These are phyloP conservation scores for Sherardia arvensis DNA, from an alignment of 257 asterid genomes.

Conservation along the genomic window DNA sequence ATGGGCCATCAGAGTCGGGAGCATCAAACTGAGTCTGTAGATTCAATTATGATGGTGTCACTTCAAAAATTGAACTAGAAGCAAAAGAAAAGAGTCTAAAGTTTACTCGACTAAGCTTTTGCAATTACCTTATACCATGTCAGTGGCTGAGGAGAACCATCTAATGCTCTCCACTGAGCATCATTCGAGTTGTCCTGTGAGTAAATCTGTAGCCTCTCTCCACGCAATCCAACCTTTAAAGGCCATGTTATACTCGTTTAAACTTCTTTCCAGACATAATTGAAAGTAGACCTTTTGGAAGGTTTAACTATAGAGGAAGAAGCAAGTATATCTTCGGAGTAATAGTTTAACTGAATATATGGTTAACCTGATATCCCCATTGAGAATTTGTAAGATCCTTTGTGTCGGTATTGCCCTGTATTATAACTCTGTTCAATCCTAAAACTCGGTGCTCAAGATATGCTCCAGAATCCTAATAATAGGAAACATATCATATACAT, in stretches of 20 bases:
- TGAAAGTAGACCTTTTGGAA: not conserved
- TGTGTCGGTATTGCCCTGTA: constrained; percentile 21
- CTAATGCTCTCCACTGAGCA: constrained; percentile 37
- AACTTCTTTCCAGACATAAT: not conserved
- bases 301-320: not conserved
- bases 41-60: not conserved
- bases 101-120: not conserved
- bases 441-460: constrained; percentile 49
- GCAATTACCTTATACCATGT: constrained; percentile 82
- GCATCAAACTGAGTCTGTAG: constrained; percentile 54
- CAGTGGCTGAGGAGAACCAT: constrained; percentile 41
- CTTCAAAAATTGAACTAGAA: not conserved
- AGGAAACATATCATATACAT: not conserved
- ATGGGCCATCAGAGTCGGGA: constrained; percentile 56
- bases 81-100: not conserved
- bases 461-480: constrained; percentile 70
- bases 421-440: constrained; percentile 39
- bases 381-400: constrained; percentile 27
- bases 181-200: constrained; percentile 32
- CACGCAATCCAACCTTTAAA: constrained; percentile 65
- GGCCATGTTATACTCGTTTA: not conserved
- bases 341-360: not conserved
- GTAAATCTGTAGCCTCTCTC: constrained; percentile 52
- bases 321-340: not conserved
- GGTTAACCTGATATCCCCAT: constrained; percentile 73